These are phyloP conservation scores for Fusarium sp. DNA, from an alignment of 2,329 filamentous ascomycete genomes.

Conservation along the genomic window DNA sequence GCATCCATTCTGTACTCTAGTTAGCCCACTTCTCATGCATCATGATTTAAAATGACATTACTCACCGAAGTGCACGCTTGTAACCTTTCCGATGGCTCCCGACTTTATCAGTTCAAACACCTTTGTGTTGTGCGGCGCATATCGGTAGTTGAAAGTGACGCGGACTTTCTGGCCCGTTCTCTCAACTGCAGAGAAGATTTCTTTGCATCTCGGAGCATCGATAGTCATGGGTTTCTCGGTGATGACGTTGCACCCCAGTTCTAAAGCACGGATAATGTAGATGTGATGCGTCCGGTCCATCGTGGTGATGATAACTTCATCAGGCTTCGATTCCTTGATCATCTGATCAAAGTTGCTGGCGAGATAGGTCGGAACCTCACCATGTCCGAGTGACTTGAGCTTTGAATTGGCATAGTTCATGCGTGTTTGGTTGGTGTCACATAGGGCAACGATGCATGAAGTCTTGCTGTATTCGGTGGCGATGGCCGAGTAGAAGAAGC, in stretches of 20 bases:
- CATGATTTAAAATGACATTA: fast-evolving
- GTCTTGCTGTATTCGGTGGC: conserved; percentile 66
- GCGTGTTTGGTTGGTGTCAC: conserved; percentile 73
- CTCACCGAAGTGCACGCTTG: conserved; percentile 67
- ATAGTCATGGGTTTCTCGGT: conserved; percentile 78
- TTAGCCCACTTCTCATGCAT: background rate
- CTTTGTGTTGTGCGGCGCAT: conserved; percentile 75
- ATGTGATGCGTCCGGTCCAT: conserved; percentile 74
- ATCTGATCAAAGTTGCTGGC: conserved; percentile 71
- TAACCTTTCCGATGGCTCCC: conserved; percentile 70
- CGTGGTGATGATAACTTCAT: conserved; percentile 74
- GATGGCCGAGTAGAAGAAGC: conserved; percentile 73
- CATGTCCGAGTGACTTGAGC: conserved; percentile 63
- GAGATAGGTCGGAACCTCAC: conserved; percentile 66
- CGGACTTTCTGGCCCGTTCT: conserved; percentile 62
- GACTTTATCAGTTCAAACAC: conserved; percentile 68
- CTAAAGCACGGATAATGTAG: conserved; percentile 72
- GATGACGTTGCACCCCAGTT: conserved; percentile 72
- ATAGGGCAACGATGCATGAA: conserved; percentile 68
- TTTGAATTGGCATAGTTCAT: conserved; percentile 69
- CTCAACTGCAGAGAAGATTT: conserved; percentile 59
- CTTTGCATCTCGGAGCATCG: conserved; percentile 67
- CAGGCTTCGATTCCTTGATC: conserved; percentile 69
- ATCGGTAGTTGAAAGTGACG: conserved; percentile 76
- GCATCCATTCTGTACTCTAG: conserved; percentile 66